These are phyloP conservation scores for Scytalidium sp. DNA, from an alignment of 2,329 filamentous ascomycete species.

Conservation along the genomic window DNA sequence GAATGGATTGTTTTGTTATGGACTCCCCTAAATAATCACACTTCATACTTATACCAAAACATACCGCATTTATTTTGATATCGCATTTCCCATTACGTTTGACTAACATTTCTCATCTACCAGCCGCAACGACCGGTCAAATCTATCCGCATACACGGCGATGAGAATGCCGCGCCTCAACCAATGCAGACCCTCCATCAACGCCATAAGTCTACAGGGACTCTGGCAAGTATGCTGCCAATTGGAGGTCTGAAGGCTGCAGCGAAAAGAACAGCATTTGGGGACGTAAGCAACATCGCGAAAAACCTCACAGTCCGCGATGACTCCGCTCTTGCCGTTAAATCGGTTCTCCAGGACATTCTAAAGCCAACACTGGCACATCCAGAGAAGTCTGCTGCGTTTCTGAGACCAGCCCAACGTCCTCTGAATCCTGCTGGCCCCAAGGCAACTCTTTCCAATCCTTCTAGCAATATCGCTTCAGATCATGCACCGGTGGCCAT, in stretches of 20 bases:
- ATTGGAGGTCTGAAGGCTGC: constrained; percentile 58
- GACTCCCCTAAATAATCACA: too few species aligned
- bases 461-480: not conserved
- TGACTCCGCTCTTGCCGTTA: constrained; percentile 49
- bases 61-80: not conserved
- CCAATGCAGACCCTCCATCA: constrained; percentile 66
- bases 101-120: constrained; percentile 25
- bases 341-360: constrained; percentile 29
- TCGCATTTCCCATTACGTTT: not conserved
- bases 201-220: constrained; percentile 75
- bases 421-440: constrained; percentile 33
- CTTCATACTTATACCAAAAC: not conserved
- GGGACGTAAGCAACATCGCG: constrained; percentile 72
- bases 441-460: constrained; percentile 10
- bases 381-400: constrained; percentile 39
- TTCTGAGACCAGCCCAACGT: constrained; percentile 61
- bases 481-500: not conserved
- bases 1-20: too few species aligned
- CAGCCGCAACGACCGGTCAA: constrained; percentile 69
- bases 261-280: constrained; percentile 76
- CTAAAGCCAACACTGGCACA: constrained; percentile 21
- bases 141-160: constrained; percentile 55
- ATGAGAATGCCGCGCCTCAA: constrained; percentile 63
- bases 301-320: constrained; percentile 45
- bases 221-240: constrained; percentile 49